Evolutionary conservation across 192 early-diverging fungal species (phyloP).

Genomic region (Linnemannia schmuckeri): DNA sequence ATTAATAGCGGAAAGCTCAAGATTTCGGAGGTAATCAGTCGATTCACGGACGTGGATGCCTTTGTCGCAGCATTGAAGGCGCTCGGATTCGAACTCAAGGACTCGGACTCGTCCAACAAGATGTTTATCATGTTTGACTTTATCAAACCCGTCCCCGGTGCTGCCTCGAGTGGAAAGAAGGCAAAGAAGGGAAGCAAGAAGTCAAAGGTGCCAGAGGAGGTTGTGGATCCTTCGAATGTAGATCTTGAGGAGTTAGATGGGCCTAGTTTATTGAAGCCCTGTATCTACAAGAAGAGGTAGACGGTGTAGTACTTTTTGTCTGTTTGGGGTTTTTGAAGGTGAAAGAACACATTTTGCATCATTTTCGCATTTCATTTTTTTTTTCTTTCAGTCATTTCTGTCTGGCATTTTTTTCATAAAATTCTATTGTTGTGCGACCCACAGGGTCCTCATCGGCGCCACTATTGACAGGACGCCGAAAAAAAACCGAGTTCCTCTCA

Average conservation of each 20-base stretch:
- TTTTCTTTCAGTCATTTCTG: not conserved
- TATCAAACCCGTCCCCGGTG: constrained; percentile 63
- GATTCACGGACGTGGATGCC: constrained; percentile 83
- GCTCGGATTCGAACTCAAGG: constrained; percentile 82
- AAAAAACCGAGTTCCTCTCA: too few relatives aligned
- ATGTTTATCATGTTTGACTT: constrained; percentile 97
- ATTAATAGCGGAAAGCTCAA: constrained; percentile 83
- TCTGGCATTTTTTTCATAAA: not conserved
- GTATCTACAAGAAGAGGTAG: constrained; percentile 71
- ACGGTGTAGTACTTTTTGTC: not conserved
- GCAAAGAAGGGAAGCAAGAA: constrained; percentile 63
- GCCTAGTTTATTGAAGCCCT: constrained; percentile 67
- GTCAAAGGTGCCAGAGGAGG: constrained; percentile 49
- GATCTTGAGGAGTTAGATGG: constrained; percentile 53
- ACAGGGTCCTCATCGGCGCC: too few relatives aligned
- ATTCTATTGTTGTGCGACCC: too few relatives aligned
- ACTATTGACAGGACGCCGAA: too few relatives aligned
- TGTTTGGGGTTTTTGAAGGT: not conserved
- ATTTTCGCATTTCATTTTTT: not conserved
- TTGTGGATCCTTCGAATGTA: constrained; percentile 46
- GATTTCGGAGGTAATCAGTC: constrained; percentile 95
- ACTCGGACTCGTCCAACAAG: constrained; percentile 84
- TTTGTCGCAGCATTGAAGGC: constrained; percentile 80
- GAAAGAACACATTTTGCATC: not conserved
- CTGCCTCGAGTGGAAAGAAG: constrained; percentile 42